A percentile compares a stretch with the other conserved stretches of the same genome.
Evolutionary conservation across 225 moss, liverwort and hornwort genomes (phyloP).

Genomic region (Pseudisothecium myosuroides): DNA sequence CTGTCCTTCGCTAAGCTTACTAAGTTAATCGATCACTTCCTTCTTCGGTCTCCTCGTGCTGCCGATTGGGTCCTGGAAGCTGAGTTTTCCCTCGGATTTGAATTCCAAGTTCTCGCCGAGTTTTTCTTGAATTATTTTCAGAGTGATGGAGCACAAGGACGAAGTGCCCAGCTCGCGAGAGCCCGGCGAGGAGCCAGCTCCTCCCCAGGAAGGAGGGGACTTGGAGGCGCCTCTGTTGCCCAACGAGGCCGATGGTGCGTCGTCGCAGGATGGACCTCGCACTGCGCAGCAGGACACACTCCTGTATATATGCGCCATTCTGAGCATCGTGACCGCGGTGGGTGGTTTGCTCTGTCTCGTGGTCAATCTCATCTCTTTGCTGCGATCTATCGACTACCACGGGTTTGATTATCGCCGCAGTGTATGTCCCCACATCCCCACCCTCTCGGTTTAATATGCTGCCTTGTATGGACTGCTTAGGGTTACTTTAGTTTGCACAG

Average conservation of each 20-base stretch:
- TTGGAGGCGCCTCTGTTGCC: constrained; percentile 40
- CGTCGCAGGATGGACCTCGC: constrained; percentile 1
- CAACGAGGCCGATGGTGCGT: not conserved
- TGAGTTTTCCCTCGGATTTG: not conserved
- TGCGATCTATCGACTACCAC: constrained; percentile 63
- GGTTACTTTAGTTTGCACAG: not conserved
- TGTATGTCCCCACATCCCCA: constrained; percentile 17
- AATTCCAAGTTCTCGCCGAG: not conserved
- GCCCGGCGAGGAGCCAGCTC: not conserved
- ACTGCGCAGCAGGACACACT: constrained; percentile 9
- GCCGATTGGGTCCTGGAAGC: not conserved
- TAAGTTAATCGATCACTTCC: too few species aligned
- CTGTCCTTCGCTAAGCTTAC: not conserved
- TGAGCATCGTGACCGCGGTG: constrained; percentile 48
- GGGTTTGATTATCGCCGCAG: constrained; percentile 60
- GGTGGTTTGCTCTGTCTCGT: constrained; percentile 56
- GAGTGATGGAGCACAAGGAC: constrained; percentile 21
- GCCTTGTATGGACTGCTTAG: not conserved
- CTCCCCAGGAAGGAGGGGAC: not conserved
- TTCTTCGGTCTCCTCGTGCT: not conserved
- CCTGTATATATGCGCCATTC: constrained; percentile 28
- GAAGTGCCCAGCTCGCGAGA: constrained; percentile 8
- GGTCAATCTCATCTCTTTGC: constrained; percentile 69
- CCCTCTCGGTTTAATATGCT: not conserved
- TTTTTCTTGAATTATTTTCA: not conserved